Percentiles rank a stretch among this genome's conserved stretches.
Evolutionary conservation across 23 red algal genomes (phyloP).

Genomic region (Chondrus crispus): DNA sequence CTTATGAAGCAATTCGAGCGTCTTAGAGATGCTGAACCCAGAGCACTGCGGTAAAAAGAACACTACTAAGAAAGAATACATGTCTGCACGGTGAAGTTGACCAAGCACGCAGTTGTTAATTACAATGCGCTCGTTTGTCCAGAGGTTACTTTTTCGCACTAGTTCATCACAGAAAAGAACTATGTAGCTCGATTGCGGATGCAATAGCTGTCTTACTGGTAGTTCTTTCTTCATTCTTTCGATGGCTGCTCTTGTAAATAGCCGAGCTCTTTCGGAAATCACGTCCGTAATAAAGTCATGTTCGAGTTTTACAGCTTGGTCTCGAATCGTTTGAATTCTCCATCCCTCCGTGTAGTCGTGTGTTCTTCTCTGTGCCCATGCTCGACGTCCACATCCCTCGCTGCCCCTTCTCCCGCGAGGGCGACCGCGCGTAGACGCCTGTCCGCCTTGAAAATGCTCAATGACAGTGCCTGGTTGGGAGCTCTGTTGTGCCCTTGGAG

Average conservation of each 20-base stretch:
- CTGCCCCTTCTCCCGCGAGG: too few species aligned
- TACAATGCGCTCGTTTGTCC: background rate
- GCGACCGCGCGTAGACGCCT: too few species aligned
- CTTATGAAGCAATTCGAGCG: background rate
- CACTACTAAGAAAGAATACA: background rate
- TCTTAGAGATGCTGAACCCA: background rate
- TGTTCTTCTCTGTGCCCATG: too few species aligned
- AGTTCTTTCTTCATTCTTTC: background rate
- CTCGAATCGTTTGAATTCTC: background rate
- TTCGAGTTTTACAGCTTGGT: background rate
- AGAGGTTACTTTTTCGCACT: background rate
- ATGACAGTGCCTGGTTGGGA: too few species aligned
- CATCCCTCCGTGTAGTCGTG: too few species aligned
- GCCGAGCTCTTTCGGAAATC: background rate
- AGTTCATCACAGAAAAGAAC: background rate
- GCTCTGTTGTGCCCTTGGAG: too few species aligned
- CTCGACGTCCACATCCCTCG: too few species aligned
- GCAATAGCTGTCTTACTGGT: background rate
- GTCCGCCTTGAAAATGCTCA: too few species aligned
- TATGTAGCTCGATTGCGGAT: background rate
- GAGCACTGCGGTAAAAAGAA: background rate
- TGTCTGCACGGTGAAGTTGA: background rate
- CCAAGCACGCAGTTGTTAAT: background rate
- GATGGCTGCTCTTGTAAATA: background rate
- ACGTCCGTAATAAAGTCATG: background rate